Percentiles rank a stretch among this genome's conserved stretches.
Conservation (phyloP, 148 eudicot species). For the Rhododendron williamsianum region DNA sequence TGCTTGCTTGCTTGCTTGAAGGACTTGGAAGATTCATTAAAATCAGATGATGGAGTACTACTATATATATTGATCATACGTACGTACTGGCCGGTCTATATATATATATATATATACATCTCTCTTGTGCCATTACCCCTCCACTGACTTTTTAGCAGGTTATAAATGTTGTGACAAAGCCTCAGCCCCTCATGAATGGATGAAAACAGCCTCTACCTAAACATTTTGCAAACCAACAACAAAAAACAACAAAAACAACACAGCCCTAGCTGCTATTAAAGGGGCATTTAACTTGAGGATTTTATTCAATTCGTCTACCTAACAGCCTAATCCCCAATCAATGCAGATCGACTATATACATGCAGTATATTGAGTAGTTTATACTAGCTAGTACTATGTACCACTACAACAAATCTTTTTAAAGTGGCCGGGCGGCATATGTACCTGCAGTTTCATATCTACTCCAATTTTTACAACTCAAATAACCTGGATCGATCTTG, state of each 20-base stretch:
- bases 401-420: not conserved
- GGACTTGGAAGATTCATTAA: not conserved
- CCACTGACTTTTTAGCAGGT: not conserved
- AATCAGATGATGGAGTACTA: too few relatives aligned
- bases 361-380: too few relatives aligned
- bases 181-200: slow-evolving; percentile 3
- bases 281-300: slow-evolving; percentile 13
- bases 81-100: too few relatives aligned
- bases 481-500: not conserved
- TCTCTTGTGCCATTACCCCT: slow-evolving; percentile 1
- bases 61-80: not conserved
- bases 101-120: too few relatives aligned
- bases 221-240: not conserved
- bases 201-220: slow-evolving; percentile 13
- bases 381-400: not conserved
- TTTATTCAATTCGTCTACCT: slow-evolving; percentile 15
- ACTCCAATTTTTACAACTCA: not conserved
- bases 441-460: not conserved
- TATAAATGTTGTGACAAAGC: slow-evolving; percentile 1
- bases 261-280: not conserved
- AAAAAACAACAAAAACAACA: too few relatives aligned
- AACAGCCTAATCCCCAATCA: slow-evolving; percentile 12
- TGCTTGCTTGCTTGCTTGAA: not conserved
- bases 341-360: not conserved
- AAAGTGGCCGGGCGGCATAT: not conserved